These are phyloP conservation scores for Capsella rubella DNA, from an alignment of 441 rosid genomes.

Conservation along the genomic window DNA sequence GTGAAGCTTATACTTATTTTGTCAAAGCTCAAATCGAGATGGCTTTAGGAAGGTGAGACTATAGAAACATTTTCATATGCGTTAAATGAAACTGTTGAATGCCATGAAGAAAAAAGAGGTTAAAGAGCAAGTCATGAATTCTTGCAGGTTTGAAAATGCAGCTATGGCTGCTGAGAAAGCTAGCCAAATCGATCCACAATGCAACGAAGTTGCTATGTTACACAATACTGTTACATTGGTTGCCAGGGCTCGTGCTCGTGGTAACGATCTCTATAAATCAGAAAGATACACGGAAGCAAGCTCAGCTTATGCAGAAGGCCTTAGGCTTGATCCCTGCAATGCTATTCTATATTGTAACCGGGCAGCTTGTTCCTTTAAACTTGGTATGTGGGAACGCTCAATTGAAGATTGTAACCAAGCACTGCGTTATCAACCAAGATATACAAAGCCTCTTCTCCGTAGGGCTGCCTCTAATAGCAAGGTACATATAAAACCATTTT, in stretches of 20 bases:
- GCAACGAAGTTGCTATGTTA: conserved; percentile 74
- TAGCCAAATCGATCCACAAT: conserved; percentile 69
- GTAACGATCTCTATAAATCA: conserved; percentile 68
- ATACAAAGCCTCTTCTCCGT: conserved; percentile 83
- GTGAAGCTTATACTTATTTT: conserved; percentile 75
- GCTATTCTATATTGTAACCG: conserved; percentile 85
- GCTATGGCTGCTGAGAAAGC: conserved; percentile 86
- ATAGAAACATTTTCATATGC: conserved; percentile 19
- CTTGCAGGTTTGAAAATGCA: conserved; percentile 96
- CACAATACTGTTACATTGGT: conserved; percentile 74
- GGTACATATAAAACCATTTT: conserved; percentile 47
- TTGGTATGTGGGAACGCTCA: conserved; percentile 83
- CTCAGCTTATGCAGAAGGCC: conserved; percentile 88
- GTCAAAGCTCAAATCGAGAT: conserved; percentile 81
- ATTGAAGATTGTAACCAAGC: conserved; percentile 86
- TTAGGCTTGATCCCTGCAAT: conserved; percentile 79
- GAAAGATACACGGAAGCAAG: conserved; percentile 54
- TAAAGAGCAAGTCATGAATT: conserved; percentile 51
- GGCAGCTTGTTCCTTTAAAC: conserved; percentile 96
- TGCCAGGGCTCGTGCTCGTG: conserved; percentile 82
- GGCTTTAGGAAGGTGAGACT: conserved; percentile 91
- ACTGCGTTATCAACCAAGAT: conserved; percentile 69
- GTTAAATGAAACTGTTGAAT: neutral
- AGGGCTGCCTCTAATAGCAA: conserved; percentile 90
- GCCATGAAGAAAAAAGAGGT: neutral